Percentiles rank a stretch among this genome's conserved stretches.
These are phyloP conservation scores for Pythium volutum DNA, from an alignment of 352 stramenopile species.

Conservation along the genomic window DNA sequence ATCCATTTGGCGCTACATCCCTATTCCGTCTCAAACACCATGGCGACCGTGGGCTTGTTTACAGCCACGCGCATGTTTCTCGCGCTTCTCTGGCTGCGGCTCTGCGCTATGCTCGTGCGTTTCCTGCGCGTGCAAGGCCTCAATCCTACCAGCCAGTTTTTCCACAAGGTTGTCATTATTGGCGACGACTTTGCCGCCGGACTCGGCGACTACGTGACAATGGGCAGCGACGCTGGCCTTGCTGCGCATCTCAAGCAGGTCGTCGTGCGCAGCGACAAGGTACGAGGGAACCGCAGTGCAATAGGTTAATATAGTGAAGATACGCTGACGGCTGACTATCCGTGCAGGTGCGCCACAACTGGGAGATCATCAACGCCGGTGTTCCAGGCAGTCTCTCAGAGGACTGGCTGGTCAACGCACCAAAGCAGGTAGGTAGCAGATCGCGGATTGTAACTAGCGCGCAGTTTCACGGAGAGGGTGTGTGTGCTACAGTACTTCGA, in stretches of 20 bases:
- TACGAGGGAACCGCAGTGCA: constrained; percentile 8
- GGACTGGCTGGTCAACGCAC: constrained; percentile 64
- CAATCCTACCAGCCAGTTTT: constrained; percentile 56
- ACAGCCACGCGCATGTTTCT: constrained; percentile 48
- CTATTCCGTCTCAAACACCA: background rate
- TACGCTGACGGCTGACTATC: background rate
- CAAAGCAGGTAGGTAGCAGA: constrained; percentile 44
- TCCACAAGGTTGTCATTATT: constrained; percentile 83
- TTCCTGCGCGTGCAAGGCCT: constrained; percentile 43
- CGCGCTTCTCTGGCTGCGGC: constrained; percentile 62
- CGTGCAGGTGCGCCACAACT: constrained; percentile 67
- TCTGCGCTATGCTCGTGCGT: constrained; percentile 53
- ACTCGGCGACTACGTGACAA: constrained; percentile 72
- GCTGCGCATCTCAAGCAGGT: constrained; percentile 52
- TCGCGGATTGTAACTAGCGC: background rate
- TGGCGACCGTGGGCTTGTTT: constrained; percentile 25
- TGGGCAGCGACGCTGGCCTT: constrained; percentile 45
- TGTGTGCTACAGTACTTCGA: constrained; percentile 50
- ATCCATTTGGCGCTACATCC: background rate
- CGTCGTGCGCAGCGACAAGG: constrained; percentile 57
- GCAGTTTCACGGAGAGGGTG: too few relatives aligned
- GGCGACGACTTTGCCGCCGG: constrained; percentile 82
- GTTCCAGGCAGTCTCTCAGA: constrained; percentile 55
- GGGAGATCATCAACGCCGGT: constrained; percentile 78
- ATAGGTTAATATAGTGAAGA: background rate